phyloP scores from a whole-genome alignment of 805 yeast species.

The Cyberlindnera mycetangii region DNA sequence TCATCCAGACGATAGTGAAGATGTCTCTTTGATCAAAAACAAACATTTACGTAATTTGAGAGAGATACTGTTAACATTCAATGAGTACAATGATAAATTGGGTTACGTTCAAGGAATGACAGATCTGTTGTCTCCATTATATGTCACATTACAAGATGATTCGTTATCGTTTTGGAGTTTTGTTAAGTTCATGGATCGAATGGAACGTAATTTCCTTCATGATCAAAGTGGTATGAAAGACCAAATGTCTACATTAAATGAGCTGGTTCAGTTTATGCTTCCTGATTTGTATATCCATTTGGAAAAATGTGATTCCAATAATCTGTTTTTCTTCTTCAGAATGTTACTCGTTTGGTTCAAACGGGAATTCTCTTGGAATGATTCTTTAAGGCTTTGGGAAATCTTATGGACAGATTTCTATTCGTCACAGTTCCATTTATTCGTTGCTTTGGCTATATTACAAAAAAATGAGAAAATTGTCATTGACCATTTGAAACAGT shows the following conservation, averaged over 20 bases:
- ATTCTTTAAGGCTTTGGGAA: conserved; percentile 86
- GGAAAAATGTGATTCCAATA: conserved; percentile 83
- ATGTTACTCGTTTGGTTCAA: conserved; percentile 96
- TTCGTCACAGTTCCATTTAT: conserved; percentile 83
- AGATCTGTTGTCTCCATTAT: conserved; percentile 85
- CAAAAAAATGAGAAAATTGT: conserved; percentile 83
- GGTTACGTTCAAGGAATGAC: conserved; percentile 99
- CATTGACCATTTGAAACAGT: conserved; percentile 65
- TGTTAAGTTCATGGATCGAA: conserved; percentile 81
- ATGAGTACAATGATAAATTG: conserved; percentile 74
- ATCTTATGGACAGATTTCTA: conserved; percentile 84
- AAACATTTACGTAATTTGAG: conserved; percentile 70
- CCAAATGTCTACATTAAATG: conserved; percentile 81
- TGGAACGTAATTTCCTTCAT: conserved; percentile 91
- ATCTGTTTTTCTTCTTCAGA: conserved; percentile 89
- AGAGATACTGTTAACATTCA: conserved; percentile 80
- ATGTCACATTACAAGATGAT: conserved; percentile 65
- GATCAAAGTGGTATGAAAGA: conserved; percentile 92
- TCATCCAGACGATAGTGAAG: conserved; percentile 30
- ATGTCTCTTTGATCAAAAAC: conserved; percentile 64
- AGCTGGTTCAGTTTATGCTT: conserved; percentile 83
- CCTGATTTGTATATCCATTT: conserved; percentile 82
- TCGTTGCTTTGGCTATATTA: conserved; percentile 83
- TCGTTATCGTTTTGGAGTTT: conserved; percentile 86
- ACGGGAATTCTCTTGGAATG: conserved; percentile 80